Evolutionary conservation across 1,139 yeast species (phyloP).

Genomic region (Wickerhamomyces sp.): DNA sequence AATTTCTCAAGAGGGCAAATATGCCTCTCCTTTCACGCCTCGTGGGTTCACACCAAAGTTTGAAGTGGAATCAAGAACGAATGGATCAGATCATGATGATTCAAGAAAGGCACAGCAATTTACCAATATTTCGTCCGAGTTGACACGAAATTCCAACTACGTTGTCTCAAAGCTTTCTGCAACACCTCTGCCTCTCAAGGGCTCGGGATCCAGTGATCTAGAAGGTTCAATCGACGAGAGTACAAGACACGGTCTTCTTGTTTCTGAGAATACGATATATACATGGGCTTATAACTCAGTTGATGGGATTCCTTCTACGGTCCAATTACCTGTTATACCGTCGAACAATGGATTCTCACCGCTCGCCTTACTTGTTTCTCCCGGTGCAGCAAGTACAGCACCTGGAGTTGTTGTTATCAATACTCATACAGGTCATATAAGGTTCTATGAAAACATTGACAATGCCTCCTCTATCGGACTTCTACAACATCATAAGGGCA

Average conservation of each 20-base stretch:
- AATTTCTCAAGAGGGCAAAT: neutral
- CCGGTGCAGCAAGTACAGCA: conserved; percentile 55
- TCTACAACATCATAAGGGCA: conserved; percentile 36
- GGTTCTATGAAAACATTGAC: conserved; percentile 63
- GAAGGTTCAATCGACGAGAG: conserved; percentile 51
- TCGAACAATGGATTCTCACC: conserved; percentile 36
- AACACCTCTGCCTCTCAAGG: conserved; percentile 34
- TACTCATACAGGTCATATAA: conserved; percentile 48
- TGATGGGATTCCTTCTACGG: conserved; percentile 47
- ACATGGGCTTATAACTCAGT: conserved; percentile 70
- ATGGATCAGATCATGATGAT: conserved; percentile 4
- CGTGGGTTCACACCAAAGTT: conserved; percentile 7
- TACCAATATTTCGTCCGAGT: conserved; percentile 33
- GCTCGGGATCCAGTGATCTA: conserved; percentile 11
- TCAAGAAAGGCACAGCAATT: conserved; percentile 13
- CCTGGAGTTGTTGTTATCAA: conserved; percentile 68
- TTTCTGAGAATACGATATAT: conserved; percentile 46
- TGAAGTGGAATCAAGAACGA: conserved; percentile 1
- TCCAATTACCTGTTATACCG: conserved; percentile 31
- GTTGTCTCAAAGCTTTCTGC: conserved; percentile 60
- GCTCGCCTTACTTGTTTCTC: conserved; percentile 61
- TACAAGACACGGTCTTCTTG: conserved; percentile 52
- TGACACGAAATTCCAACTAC: conserved; percentile 57
- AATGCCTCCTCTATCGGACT: conserved; percentile 67
- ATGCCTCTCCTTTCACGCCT: conserved; percentile 7